Evolutionary conservation across 257 asterid species (phyloP), one percentile per base, ranked within the genome.

Genomic region (Nicotiana knightiana): DNA sequence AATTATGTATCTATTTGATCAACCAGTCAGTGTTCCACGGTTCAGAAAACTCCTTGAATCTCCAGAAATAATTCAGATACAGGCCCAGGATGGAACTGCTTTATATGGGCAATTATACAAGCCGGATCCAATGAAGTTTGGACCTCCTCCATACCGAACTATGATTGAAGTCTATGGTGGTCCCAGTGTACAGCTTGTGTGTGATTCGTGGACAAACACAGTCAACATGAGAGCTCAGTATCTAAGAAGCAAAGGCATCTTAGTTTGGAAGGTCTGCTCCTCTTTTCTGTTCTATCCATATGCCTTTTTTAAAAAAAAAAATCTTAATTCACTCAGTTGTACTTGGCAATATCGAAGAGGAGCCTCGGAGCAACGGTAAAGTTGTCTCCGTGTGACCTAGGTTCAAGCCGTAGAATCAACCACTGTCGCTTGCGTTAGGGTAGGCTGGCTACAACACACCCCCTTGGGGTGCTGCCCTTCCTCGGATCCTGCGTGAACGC

Each of bases 91-190:
- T 39, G 97, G 98, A 71, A 93, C 94, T 17, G 81, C 85, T 67
- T 85, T 95, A 83, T 92, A 92, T 26, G 99, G 99, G 84, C 93
- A 93, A 35, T 9, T 95, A 64, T 95, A 95, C 86, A 92, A 87
- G 83, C 98, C 98, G 8, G 94, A 95, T 79, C 87, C 87, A 3
- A 84, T 89, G 71, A 93, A 78, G 85, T 95, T 90, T 80, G 99
- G 99, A 79, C 96, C 95, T 39, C 99, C 99, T 6, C 99, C 99
- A 5, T 95, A 95, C 81, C 91, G 91, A 86, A 89, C 99, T 12
- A 95, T 95, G 98, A 83, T 95, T 82, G 97, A 93, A 73, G 99
- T 95, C 67, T 93, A 95, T 78, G 98, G 99, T 88, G 99, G 99
- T 80, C 99, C 99, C 62, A 63, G 98, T 61, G 87, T 95, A 61